phyloP scores from a whole-genome alignment of 306 rosid species.

The Lablab purpureus region DNA sequence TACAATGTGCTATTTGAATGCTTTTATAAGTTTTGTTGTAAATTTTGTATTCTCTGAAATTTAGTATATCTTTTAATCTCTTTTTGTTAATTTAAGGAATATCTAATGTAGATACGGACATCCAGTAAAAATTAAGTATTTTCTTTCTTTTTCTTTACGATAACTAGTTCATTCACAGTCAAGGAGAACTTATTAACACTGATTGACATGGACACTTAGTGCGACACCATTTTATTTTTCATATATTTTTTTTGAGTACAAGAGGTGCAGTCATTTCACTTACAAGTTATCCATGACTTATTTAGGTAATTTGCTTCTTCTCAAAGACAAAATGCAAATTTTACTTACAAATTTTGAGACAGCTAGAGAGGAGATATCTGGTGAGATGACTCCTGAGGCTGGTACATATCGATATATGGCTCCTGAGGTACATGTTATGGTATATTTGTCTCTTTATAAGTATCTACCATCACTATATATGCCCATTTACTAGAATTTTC shows the following conservation, averaged over 20 bases:
- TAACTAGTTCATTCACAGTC: not conserved
- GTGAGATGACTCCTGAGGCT: conserved; percentile 37
- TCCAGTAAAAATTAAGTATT: not conserved
- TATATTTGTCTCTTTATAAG: not conserved
- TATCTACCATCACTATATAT: not conserved
- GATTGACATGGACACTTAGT: not conserved
- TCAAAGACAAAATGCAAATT: not conserved
- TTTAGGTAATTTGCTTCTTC: conserved; percentile 25
- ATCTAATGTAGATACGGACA: not conserved
- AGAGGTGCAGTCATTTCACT: not conserved
- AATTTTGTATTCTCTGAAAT: not conserved
- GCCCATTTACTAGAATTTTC: not conserved
- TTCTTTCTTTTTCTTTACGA: not conserved
- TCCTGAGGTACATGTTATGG: conserved; percentile 30
- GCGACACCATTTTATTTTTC: not conserved
- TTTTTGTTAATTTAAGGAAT: not conserved
- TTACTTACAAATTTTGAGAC: conserved; percentile 29
- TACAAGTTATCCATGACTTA: not conserved
- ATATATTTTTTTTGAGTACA: not conserved
- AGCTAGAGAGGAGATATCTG: conserved; percentile 31
- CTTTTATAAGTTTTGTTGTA: not conserved
- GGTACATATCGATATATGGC: conserved; percentile 45
- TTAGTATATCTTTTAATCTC: not conserved
- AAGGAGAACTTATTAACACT: not conserved
- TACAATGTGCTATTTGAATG: not conserved